Evolutionary conservation across 352 stramenopile species (phyloP).

Genomic region (Chrysophaeum taylorii): DNA sequence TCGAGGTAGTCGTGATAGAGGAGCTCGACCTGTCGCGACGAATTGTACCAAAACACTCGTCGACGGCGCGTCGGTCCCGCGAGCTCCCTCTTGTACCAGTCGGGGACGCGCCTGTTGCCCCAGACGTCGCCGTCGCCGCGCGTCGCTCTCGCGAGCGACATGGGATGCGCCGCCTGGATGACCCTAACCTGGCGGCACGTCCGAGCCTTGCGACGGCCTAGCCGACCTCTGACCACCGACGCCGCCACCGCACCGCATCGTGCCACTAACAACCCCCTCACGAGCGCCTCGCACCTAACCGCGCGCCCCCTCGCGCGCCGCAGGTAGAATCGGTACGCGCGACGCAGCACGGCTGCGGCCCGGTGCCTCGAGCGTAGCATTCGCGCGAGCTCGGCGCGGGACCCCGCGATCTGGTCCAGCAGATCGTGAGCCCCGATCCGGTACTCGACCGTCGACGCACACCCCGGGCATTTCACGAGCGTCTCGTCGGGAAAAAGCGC

Average conservation of each 20-base stretch:
- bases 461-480: background rate
- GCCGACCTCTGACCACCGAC: background rate
- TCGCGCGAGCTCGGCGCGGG: background rate
- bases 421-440: slow-evolving; percentile 1
- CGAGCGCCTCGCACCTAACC: background rate
- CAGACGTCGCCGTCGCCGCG: background rate
- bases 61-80: background rate
- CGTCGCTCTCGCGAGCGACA: background rate
- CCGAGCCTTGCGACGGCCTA: background rate
- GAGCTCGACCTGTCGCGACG: background rate
- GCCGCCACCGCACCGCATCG: background rate
- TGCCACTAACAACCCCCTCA: background rate
- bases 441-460: background rate
- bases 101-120: too few relatives aligned
- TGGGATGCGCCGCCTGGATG: background rate
- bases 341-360: background rate
- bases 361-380: background rate
- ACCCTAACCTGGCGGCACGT: background rate
- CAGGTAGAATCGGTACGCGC: background rate
- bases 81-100: too few relatives aligned
- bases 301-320: background rate
- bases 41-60: slow-evolving; percentile 13
- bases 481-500: background rate
- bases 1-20: background rate
- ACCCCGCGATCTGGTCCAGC: background rate